These are phyloP conservation scores for Fagus sylvatica DNA, from an alignment of 306 rosid species.

Conservation along the genomic window DNA sequence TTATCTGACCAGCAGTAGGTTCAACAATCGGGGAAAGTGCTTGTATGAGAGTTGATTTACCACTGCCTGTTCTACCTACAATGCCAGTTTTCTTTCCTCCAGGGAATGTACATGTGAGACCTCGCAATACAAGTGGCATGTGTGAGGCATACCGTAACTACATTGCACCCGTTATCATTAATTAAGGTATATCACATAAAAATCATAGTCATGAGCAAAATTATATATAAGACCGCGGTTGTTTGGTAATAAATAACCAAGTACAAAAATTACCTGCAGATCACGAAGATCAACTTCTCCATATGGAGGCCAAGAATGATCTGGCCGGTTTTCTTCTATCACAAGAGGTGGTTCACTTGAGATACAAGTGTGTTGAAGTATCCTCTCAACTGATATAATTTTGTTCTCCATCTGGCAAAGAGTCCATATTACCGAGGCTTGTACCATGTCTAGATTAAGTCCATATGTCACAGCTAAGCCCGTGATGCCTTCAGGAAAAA, in stretches of 20 bases:
- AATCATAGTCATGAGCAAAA: neutral
- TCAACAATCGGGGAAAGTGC: constrained; percentile 50
- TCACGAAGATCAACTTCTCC: constrained; percentile 61
- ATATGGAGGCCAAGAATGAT: constrained; percentile 53
- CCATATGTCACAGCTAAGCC: constrained; percentile 76
- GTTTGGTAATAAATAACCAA: neutral
- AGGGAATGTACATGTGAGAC: constrained; percentile 46
- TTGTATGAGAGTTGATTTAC: constrained; percentile 58
- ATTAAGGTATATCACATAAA: neutral
- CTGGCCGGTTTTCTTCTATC: constrained; percentile 46
- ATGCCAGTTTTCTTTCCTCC: constrained; percentile 54
- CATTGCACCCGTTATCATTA: constrained; percentile 1
- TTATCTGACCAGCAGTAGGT: constrained; percentile 40
- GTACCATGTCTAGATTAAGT: constrained; percentile 54
- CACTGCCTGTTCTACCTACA: constrained; percentile 66
- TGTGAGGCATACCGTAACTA: constrained; percentile 58
- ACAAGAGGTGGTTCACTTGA: constrained; percentile 70
- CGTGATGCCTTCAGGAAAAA: constrained; percentile 48
- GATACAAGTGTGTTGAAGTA: constrained; percentile 51
- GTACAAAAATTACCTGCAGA: constrained; percentile 46
- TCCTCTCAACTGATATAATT: constrained; percentile 75
- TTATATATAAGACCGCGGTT: neutral
- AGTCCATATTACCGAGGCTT: constrained; percentile 45
- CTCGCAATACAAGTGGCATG: constrained; percentile 53
- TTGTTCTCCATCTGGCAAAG: constrained; percentile 58